Base-by-base conservation (phyloP, 2,329 filamentous ascomycete species). In the Xylariaceae sp. region DNA sequence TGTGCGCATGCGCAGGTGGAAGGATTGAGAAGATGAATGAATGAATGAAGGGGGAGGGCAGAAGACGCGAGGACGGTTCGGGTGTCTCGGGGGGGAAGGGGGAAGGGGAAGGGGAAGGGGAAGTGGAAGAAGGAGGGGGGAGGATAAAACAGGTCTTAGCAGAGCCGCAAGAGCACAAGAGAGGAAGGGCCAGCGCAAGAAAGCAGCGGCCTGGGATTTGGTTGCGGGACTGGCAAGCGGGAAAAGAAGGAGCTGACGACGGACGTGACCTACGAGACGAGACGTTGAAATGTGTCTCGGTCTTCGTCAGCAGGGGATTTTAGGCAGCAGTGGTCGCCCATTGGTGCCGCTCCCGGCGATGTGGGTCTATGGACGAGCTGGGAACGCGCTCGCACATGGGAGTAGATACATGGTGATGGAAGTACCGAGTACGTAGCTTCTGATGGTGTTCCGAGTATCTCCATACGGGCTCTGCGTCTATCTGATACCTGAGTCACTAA, bases 311-410 rank as follows among this genome's bases (percentile, higher is more conserved):
- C 53, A 50, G 54, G 55, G 60, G 58, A 55, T 53, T 67, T 66
- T 67, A 67, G 65, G 65, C 65, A 67, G 65, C 65, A 67, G 65
- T 55, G 60, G 60, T 65, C 60, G 55, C 57, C 11, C 48, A 62
- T 62, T 64, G 63, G 63, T 50, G 58, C 59, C 56, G 55, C 56
- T 59, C 63, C 54, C 63, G 58, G 56, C 55, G 52, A 31, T 31
- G 47, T 51, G 35, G 50, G 44, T 49, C 47, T 3, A 41, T 29
- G 35, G 11, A 19, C 11, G 12, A 37, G 35, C 12, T 11, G 27
- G 26, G 19, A 19, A 19, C 19, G 19, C 19, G 19, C 19, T 19
- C 19, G 19, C 19, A 19, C 19, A 19, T 19, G 19, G 19, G 19
- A 19, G 19, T 19, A 19, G 19, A 19, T 19, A 19, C 19, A 19